Conservation (phyloP, 768 basidiomycete genomes). For the Mrakia gelida region DNA sequence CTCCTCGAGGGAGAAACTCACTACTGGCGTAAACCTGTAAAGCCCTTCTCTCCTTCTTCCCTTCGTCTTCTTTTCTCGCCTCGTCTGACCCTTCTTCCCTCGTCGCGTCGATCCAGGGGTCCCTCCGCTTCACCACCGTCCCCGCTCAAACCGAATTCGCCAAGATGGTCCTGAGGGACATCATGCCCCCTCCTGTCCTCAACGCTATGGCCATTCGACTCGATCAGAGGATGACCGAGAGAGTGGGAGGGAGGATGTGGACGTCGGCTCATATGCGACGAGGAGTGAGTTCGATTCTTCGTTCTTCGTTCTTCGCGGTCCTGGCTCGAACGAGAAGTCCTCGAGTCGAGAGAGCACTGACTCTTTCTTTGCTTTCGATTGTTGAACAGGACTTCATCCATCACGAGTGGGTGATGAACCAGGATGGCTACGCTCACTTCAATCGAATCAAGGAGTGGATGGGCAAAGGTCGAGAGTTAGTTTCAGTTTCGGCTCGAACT, state of each 20-base stretch:
- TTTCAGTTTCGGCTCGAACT: background rate
- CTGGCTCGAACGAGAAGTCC: no score
- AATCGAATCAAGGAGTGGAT: constrained; percentile 30
- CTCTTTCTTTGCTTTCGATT: background rate
- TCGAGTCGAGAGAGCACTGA: no score
- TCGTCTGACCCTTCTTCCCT: no score
- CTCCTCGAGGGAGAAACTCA: constrained; percentile 44
- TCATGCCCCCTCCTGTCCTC: constrained; percentile 28
- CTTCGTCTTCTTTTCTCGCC: no score
- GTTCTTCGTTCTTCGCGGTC: background rate
- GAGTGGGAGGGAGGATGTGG: constrained; percentile 30
- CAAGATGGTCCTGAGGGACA: constrained; percentile 22
- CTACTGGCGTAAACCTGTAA: constrained; percentile 27
- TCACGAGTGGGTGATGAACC: constrained; percentile 34
- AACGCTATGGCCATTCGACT: constrained; percentile 22
- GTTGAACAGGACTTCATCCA: constrained; percentile 30
- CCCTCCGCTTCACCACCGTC: constrained; percentile 29
- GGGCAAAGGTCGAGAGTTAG: constrained; percentile 25
- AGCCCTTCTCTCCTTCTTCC: no score
- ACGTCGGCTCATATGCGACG: constrained; percentile 31
- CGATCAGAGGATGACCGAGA: constrained; percentile 27
- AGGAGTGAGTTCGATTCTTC: background rate
- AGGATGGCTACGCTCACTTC: constrained; percentile 32
- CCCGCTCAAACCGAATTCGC: constrained; percentile 23
- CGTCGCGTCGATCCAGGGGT: background rate